These are phyloP conservation scores for Citropsis articulata DNA, from an alignment of 345 rosid genomes.

Conservation along the genomic window DNA sequence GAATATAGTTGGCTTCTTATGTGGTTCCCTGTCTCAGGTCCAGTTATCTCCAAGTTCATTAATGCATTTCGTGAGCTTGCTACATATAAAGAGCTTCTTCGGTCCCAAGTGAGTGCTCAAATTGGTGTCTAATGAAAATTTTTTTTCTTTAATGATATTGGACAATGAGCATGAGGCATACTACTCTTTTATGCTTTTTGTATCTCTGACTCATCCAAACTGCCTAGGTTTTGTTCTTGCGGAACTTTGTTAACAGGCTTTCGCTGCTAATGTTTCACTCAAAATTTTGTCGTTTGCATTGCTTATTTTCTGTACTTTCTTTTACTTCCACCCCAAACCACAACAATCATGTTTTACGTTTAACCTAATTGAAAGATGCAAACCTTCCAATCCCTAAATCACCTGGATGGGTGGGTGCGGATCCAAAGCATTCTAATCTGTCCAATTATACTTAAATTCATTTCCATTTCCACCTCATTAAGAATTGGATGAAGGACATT, in stretches of 20 bases:
- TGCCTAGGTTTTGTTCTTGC: background rate
- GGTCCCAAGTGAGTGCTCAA: slow-evolving; percentile 63
- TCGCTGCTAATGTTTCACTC: background rate
- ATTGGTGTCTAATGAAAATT: slow-evolving; percentile 4
- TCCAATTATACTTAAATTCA: background rate
- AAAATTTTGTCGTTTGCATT: background rate
- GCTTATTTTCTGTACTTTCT: background rate
- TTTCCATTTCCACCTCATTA: background rate
- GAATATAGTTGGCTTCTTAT: slow-evolving; percentile 7
- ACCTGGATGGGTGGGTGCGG: background rate
- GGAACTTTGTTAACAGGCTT: background rate
- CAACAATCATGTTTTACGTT: background rate
- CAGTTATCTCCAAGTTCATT: slow-evolving; percentile 67
- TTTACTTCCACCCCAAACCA: background rate
- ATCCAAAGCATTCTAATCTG: background rate
- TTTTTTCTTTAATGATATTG: slow-evolving; percentile 1
- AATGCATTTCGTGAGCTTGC: slow-evolving; percentile 75
- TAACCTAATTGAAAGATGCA: background rate
- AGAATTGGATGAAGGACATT: background rate
- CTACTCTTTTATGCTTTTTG: background rate
- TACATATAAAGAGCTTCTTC: slow-evolving; percentile 75
- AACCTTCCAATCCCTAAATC: background rate
- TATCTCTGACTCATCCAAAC: background rate
- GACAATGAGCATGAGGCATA: background rate
- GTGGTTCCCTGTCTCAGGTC: slow-evolving; percentile 48